Percentiles rank a stretch among this genome's conserved stretches.
These are phyloP conservation scores for Rhizopus arrhizus DNA, from an alignment of 371 early-diverging fungal genomes.

Conservation along the genomic window DNA sequence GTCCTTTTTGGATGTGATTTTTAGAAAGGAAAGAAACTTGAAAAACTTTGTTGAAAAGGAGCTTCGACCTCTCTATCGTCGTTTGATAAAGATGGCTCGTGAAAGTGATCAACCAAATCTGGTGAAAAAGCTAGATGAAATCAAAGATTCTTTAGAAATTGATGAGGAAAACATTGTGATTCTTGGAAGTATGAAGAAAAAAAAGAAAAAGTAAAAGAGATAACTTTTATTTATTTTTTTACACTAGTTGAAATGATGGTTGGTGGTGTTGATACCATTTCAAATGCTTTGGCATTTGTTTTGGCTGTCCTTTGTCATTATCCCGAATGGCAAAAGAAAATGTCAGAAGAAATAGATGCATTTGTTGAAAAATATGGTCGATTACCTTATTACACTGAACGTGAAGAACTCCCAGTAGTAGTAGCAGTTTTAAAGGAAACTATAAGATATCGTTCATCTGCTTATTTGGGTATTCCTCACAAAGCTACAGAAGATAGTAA, in stretches of 20 bases:
- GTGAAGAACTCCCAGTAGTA: slow-evolving; percentile 11
- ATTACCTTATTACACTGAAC: slow-evolving; percentile 15
- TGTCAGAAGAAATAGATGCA: slow-evolving; percentile 15
- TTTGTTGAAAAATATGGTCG: slow-evolving; percentile 15
- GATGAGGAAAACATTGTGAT: slow-evolving; percentile 23
- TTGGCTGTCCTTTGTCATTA: slow-evolving; percentile 18
- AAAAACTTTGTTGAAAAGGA: neutral
- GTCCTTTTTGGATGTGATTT: slow-evolving; percentile 19
- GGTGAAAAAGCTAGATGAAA: slow-evolving; percentile 17
- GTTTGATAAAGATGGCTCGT: slow-evolving; percentile 9
- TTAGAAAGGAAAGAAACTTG: slow-evolving; percentile 10
- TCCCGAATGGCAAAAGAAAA: slow-evolving; percentile 17
- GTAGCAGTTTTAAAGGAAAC: slow-evolving; percentile 21
- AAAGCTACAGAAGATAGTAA: slow-evolving; percentile 14
- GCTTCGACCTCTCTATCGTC: neutral
- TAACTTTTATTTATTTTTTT: neutral
- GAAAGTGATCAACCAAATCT: slow-evolving; percentile 12
- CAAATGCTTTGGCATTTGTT: slow-evolving; percentile 11
- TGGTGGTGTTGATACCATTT: slow-evolving; percentile 21
- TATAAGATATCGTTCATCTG: slow-evolving; percentile 16
- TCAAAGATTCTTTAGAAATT: slow-evolving; percentile 14
- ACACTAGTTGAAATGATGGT: slow-evolving; percentile 17
- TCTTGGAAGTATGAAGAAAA: slow-evolving; percentile 23
- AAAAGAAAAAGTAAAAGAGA: neutral
- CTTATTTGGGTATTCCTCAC: slow-evolving; percentile 20